Percentiles rank a stretch among this genome's conserved stretches.
These are phyloP conservation scores for Hanseniaspora thailandica DNA, from an alignment of 805 yeast genomes.

Conservation along the genomic window DNA sequence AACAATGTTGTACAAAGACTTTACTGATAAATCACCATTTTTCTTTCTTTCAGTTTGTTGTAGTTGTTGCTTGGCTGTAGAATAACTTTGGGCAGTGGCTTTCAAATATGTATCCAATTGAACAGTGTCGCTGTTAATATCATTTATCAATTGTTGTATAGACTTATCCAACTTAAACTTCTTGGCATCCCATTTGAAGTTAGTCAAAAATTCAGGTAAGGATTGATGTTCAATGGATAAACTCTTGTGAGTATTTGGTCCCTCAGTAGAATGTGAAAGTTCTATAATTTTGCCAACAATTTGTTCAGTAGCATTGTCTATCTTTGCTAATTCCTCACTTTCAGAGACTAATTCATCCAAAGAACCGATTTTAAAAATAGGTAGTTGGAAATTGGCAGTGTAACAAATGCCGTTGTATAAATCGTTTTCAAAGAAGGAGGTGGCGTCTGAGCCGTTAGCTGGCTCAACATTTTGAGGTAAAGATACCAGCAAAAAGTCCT, in stretches of 20 bases:
- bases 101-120: conserved; percentile 79
- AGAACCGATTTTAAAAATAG: conserved; percentile 87
- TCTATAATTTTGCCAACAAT: conserved; percentile 70
- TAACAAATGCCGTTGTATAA: conserved; percentile 49
- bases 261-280: conserved; percentile 41
- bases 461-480: conserved; percentile 47
- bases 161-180: conserved; percentile 79
- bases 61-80: conserved; percentile 69
- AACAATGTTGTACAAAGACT: conserved; percentile 82
- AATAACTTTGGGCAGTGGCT: conserved; percentile 60
- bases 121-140: conserved; percentile 64
- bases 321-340: conserved; percentile 75
- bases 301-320: conserved; percentile 63
- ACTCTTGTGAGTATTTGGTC: conserved; percentile 37
- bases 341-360: conserved; percentile 82
- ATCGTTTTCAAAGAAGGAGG: conserved; percentile 43
- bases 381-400: conserved; percentile 49
- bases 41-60: conserved; percentile 85
- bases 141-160: conserved; percentile 57
- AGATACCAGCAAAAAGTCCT: conserved; percentile 39
- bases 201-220: conserved; percentile 49
- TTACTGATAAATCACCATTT: conserved; percentile 84
- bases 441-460: conserved; percentile 33
- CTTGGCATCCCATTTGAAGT: conserved; percentile 77
- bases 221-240: conserved; percentile 43